Evolutionary conservation across 2,329 filamentous ascomycete genomes (phyloP).

Genomic region (Talaromyces piceae): DNA sequence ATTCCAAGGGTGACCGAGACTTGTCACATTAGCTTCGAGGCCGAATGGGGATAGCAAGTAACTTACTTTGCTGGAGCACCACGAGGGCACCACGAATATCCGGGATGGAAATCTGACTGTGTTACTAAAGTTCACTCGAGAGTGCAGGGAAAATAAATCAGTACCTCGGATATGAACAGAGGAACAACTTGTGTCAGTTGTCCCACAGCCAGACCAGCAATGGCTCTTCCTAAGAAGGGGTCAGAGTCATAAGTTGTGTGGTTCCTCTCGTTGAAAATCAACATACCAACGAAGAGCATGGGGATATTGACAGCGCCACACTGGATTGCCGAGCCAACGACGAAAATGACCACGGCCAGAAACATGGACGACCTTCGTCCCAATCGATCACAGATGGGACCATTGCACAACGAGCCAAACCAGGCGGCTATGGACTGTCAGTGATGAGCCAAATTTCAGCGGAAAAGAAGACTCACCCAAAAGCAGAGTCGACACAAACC

Average conservation of each 20-base stretch:
- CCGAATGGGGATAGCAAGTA: background rate
- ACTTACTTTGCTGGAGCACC: constrained; percentile 31
- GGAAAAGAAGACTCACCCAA: constrained; percentile 25
- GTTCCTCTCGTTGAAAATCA: background rate
- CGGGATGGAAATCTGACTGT: constrained; percentile 36
- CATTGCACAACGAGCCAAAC: constrained; percentile 43
- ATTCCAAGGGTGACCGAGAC: constrained; percentile 36
- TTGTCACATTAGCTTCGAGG: constrained; percentile 18
- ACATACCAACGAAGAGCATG: constrained; percentile 39
- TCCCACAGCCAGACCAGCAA: constrained; percentile 40
- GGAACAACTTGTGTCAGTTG: constrained; percentile 43
- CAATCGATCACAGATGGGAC: constrained; percentile 44
- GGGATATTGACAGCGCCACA: constrained; percentile 34
- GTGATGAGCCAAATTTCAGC: background rate
- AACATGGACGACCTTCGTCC: constrained; percentile 47
- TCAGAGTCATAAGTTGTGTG: background rate
- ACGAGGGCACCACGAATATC: constrained; percentile 32
- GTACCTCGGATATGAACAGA: constrained; percentile 48
- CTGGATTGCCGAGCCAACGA: constrained; percentile 43
- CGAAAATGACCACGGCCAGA: constrained; percentile 46
- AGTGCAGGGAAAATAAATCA: constrained; percentile 12
- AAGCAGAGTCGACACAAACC: constrained; percentile 46
- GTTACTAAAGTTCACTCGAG: background rate
- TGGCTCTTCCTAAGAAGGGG: constrained; percentile 28
- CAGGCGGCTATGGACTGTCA: constrained; percentile 32